Conservation (phyloP, 2,329 filamentous ascomycete species). For the Stemphylium lycopersici region DNA sequence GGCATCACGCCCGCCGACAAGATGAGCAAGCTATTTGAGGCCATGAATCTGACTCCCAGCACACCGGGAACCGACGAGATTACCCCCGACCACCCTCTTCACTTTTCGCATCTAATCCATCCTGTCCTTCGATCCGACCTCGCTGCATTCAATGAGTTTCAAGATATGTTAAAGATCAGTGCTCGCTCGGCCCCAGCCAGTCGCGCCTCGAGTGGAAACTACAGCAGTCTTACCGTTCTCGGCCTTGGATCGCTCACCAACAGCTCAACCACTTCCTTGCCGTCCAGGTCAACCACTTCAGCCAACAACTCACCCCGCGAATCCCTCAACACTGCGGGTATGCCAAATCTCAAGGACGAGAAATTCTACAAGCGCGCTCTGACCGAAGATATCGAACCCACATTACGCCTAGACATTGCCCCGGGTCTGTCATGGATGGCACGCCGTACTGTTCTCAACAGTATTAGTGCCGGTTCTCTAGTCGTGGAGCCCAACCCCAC, state of each 20-base stretch:
- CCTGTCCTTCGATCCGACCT: slow-evolving; percentile 85
- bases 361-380: slow-evolving; percentile 93
- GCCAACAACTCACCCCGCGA: slow-evolving; percentile 47
- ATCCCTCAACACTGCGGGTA: slow-evolving; percentile 24
- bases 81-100: slow-evolving; percentile 68
- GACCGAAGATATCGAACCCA: slow-evolving; percentile 92
- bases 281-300: slow-evolving; percentile 54
- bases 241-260: slow-evolving; percentile 58
- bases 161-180: slow-evolving; percentile 72
- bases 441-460: slow-evolving; percentile 79
- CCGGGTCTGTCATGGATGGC: slow-evolving; percentile 94
- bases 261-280: slow-evolving; percentile 58
- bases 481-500: slow-evolving; percentile 77
- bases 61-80: slow-evolving; percentile 59
- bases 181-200: slow-evolving; percentile 64
- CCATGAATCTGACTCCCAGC: slow-evolving; percentile 59
- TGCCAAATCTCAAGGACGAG: slow-evolving; percentile 80
- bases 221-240: slow-evolving; percentile 66
- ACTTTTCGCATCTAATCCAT: slow-evolving; percentile 82
- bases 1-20: slow-evolving; percentile 66
- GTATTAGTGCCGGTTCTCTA: slow-evolving; percentile 82
- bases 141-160: slow-evolving; percentile 82
- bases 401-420: slow-evolving; percentile 83
- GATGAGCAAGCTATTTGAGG: slow-evolving; percentile 65
- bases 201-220: slow-evolving; percentile 74